Evolutionary conservation across 1,284 basidiomycete genomes (phyloP).

Genomic region (Wolfiporia cocos): DNA sequence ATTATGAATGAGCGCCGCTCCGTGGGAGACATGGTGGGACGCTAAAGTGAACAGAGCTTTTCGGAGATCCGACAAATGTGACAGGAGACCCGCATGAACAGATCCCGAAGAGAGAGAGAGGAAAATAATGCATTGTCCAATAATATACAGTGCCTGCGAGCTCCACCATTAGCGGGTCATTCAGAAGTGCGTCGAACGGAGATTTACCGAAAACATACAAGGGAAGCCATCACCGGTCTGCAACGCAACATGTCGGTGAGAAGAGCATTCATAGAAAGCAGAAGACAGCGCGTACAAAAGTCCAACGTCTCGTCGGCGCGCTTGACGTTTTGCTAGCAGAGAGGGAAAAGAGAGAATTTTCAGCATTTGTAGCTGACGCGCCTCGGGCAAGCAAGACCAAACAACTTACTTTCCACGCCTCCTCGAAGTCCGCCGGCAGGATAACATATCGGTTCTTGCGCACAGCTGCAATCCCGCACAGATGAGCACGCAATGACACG

Average conservation of each 20-base stretch:
- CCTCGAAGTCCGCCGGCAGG: conserved; percentile 95
- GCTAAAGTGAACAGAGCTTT: conserved; percentile 70
- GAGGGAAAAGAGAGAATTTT: conserved; percentile 23
- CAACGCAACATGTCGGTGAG: conserved; percentile 7
- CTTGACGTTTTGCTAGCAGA: conserved; percentile 84
- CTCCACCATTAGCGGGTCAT: neutral
- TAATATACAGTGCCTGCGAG: conserved; percentile 27
- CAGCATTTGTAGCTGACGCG: conserved; percentile 29
- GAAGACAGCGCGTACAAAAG: conserved; percentile 67
- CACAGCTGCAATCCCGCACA: conserved; percentile 58
- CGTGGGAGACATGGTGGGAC: conserved; percentile 53
- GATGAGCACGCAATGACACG: neutral
- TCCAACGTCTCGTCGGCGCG: conserved; percentile 90
- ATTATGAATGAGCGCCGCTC: conserved; percentile 74
- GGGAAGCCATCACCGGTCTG: conserved; percentile 42
- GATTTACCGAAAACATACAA: conserved; percentile 19
- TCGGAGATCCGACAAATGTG: conserved; percentile 7
- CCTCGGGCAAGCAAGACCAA: conserved; percentile 36
- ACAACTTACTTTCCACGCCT: conserved; percentile 93
- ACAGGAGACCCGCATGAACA: conserved; percentile 2
- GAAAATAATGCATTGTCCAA: conserved; percentile 26
- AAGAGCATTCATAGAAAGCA: neutral
- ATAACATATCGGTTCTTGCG: conserved; percentile 98
- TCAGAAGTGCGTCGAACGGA: conserved; percentile 4
- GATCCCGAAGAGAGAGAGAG: conserved; percentile 5